Base-by-base conservation (phyloP, 441 rosid genomes). In the Populus hybrid region DNA sequence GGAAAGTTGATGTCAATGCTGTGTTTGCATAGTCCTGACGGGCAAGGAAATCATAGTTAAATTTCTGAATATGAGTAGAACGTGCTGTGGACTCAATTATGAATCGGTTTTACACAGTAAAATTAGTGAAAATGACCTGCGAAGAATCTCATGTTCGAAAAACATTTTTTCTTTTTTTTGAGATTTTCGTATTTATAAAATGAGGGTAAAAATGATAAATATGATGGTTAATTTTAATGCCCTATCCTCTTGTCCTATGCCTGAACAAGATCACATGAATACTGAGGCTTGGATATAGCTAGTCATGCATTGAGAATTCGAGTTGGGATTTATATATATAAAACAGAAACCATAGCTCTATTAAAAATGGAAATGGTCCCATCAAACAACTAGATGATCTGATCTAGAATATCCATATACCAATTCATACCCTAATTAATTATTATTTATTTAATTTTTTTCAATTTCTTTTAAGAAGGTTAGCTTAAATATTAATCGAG, bases 261-360 rank as follows among this genome's bases (percentile, higher is more conserved):
- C 50, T 72, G 23, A 68, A 64, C 74, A 67, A 77, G 12, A 71
- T 72, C 72, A 83, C 71, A 78, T 80, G 73, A 40, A 10, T 53
- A 67, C 28, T 21, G 18, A 21, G 36, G 67, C 46, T 71, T 61
- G 69, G 70, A 79, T 69, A 72, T 57, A 67, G 23, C 23, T 23
- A 23, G 69, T 9, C 69, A 24, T n/a, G 24, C 73, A 71, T 69
- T 18, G n/a, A 24, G 42, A 75, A 65, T 69, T 75, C 59, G 61
- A 83, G 80, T 24, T 76, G 76, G 23, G 73, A 69, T 81, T 23
- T 23, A 23, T 23, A 23, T 71, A 50, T 36, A 21, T 73, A 70
- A 77, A 70, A 21, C 24, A 14, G 26, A 26, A 18, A 42, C 35
- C 7, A 18, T 67, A 18, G 57, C 28, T 63, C 18, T 38, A 59